A percentile compares a stretch with the other conserved stretches of the same genome.
phyloP scores from a whole-genome alignment of 2,329 filamentous ascomycete genomes.

The Penicillium thymicola region DNA sequence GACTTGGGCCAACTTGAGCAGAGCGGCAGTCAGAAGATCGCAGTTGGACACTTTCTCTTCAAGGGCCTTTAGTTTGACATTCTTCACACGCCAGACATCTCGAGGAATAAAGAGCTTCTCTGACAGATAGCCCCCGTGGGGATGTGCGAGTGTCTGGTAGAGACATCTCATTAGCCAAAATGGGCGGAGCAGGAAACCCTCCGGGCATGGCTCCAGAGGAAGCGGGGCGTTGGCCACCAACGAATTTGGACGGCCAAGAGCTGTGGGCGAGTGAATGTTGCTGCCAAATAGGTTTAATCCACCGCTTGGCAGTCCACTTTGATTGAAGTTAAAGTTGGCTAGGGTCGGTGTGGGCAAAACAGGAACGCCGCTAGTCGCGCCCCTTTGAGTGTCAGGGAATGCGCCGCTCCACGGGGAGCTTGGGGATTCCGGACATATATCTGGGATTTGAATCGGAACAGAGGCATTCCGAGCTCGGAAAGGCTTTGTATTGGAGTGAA shows the following conservation, averaged over 20 bases:
- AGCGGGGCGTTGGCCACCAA: constrained; percentile 65
- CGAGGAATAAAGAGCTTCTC: constrained; percentile 87
- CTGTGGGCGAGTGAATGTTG: constrained; percentile 66
- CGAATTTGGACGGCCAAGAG: constrained; percentile 64
- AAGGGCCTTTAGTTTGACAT: constrained; percentile 83
- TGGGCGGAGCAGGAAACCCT: constrained; percentile 81
- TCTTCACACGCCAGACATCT: constrained; percentile 91
- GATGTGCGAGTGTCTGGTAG: constrained; percentile 87
- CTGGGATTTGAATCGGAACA: constrained; percentile 56
- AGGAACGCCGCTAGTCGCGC: constrained; percentile 53
- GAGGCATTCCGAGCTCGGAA: constrained; percentile 74
- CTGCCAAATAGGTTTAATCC: constrained; percentile 81
- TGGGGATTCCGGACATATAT: constrained; percentile 65
- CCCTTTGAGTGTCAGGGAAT: constrained; percentile 52
- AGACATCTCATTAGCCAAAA: constrained; percentile 98
- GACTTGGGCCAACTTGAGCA: constrained; percentile 77
- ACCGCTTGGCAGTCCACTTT: constrained; percentile 57
- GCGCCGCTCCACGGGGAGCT: constrained; percentile 70
- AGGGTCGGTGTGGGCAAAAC: constrained; percentile 67
- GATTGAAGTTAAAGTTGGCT: constrained; percentile 59
- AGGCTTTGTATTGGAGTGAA: constrained; percentile 68
- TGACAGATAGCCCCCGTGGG: constrained; percentile 86
- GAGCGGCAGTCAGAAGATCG: constrained; percentile 82
- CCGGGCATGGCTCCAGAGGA: constrained; percentile 86
- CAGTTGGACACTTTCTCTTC: constrained; percentile 94